Base-by-base conservation (phyloP, 805 yeast genomes). In the Ascoidea asiatica region DNA sequence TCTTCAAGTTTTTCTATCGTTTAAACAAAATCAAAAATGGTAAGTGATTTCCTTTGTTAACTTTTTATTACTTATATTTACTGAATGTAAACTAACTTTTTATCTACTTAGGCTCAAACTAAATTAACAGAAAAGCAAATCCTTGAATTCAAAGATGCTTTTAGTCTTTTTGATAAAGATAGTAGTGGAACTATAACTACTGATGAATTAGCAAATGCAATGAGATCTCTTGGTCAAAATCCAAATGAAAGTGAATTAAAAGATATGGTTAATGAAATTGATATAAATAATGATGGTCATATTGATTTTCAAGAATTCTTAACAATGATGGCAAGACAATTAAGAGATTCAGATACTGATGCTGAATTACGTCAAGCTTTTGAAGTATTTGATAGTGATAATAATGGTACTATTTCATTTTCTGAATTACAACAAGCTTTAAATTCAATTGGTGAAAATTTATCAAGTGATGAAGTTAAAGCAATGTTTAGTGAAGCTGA, bases 341-440 rank as follows among this genome's bases (percentile, higher is more conserved):
- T 52, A 29, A 44, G 60, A 44, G 56, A 57, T 38, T 55, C 56
- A 4, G 61, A 65, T 5, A 58, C 62, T 2, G 53, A 55, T 19
- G 63, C 58, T 22, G 57, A 59, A 29, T 29, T 29, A 15, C 35
- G 35, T 29, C 15, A 29, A 15, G 35, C 35, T 29, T 90, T 90
- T 63, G 77, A 79, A 43, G 94, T 87, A 2, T 88, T 92, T 61
- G 97, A 90, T 60, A 72, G 74, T 38, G 92, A 86, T 57, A 69
- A 75, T 55, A 75, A 76, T 48, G 95, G 92, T 19, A 72, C 75
- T 40, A 82, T 90, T 38, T 29, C 35, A 11, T 29, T 29, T 29
- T 8, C 8, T 29, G 35, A 29, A 29, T 29, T 29, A 3, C 8
- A 29, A 29, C 4, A 29, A 29, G 35, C 35, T 11, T 3, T 29